These are phyloP conservation scores for Agrocybe chaxingu DNA, from an alignment of 768 basidiomycete genomes.

Conservation along the genomic window DNA sequence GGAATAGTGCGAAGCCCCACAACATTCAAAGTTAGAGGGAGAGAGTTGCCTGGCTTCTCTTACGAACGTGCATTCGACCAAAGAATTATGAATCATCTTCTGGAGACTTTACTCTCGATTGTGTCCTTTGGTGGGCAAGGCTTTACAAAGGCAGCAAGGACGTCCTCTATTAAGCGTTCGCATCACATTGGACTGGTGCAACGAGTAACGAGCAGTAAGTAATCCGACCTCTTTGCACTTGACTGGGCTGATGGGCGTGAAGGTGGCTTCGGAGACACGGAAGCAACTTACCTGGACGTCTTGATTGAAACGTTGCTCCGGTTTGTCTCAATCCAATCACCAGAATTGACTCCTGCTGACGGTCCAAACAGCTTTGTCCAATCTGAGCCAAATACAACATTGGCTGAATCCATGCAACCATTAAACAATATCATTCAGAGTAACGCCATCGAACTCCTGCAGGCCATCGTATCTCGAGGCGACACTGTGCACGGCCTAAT, in stretches of 20 bases:
- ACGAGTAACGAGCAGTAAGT: conserved; percentile 59
- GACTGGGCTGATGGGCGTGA: conserved; percentile 4
- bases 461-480: conserved; percentile 77
- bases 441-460: conserved; percentile 75
- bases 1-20: conserved; percentile 51
- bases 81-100: conserved; percentile 62
- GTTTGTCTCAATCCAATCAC: conserved; percentile 35
- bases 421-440: conserved; percentile 69
- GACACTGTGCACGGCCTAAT: conserved; percentile 64
- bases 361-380: conserved; percentile 57
- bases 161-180: conserved; percentile 61
- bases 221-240: not conserved
- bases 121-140: conserved; percentile 89
- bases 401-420: conserved; percentile 50
- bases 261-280: conserved; percentile 42
- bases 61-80: conserved; percentile 83
- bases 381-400: conserved; percentile 63
- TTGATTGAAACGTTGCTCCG: conserved; percentile 70
- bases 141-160: conserved; percentile 71
- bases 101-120: conserved; percentile 76
- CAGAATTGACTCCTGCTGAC: not conserved
- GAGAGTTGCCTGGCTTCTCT: conserved; percentile 60
- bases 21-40: conserved; percentile 53
- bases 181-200: conserved; percentile 59
- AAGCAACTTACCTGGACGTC: conserved; percentile 73